Evolutionary conservation across 1,284 basidiomycete species (phyloP).

Genomic region (Cryptococcus jaspeensis): DNA sequence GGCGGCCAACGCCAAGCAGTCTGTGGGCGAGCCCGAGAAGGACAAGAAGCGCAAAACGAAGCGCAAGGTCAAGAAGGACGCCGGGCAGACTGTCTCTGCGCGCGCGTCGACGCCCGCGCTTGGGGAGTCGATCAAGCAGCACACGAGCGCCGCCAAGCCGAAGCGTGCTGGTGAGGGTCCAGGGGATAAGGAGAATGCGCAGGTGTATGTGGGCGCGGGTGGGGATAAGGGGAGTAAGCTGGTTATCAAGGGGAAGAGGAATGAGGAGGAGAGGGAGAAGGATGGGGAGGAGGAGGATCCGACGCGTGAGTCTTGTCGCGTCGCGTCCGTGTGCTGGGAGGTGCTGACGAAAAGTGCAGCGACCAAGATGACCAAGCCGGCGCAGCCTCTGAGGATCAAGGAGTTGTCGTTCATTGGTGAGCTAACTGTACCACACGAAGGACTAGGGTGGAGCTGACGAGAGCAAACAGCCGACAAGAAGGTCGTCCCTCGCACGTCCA

Average conservation of each 20-base stretch:
- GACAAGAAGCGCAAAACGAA: constrained; percentile 27
- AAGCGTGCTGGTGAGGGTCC: not conserved
- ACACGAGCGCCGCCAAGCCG: constrained; percentile 18
- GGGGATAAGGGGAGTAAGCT: constrained; percentile 20
- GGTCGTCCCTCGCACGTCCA: constrained; percentile 20
- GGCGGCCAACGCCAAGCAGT: constrained; percentile 1
- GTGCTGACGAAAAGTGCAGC: too few relatives aligned
- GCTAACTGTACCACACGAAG: not conserved
- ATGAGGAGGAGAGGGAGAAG: constrained; percentile 14
- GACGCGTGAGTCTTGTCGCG: constrained; percentile 28
- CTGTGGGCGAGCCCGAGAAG: constrained; percentile 16
- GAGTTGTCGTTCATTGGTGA: constrained; percentile 23
- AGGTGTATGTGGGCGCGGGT: not conserved
- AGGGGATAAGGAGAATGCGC: constrained; percentile 17
- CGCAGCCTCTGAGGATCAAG: constrained; percentile 29
- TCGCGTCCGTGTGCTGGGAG: too few relatives aligned
- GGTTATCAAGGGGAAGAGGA: constrained; percentile 24
- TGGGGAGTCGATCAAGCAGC: constrained; percentile 44
- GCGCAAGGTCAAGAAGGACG: constrained; percentile 9
- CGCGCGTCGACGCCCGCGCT: constrained; percentile 27
- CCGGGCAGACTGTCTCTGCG: not conserved
- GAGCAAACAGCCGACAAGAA: constrained; percentile 17
- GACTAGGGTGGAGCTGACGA: not conserved
- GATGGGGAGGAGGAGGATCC: constrained; percentile 23
- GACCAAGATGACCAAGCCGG: constrained; percentile 35